A percentile compares a stretch with the other conserved stretches of the same genome.
Evolutionary conservation across 768 basidiomycete genomes (phyloP).

Genomic region (Strobilomyces confusus): DNA sequence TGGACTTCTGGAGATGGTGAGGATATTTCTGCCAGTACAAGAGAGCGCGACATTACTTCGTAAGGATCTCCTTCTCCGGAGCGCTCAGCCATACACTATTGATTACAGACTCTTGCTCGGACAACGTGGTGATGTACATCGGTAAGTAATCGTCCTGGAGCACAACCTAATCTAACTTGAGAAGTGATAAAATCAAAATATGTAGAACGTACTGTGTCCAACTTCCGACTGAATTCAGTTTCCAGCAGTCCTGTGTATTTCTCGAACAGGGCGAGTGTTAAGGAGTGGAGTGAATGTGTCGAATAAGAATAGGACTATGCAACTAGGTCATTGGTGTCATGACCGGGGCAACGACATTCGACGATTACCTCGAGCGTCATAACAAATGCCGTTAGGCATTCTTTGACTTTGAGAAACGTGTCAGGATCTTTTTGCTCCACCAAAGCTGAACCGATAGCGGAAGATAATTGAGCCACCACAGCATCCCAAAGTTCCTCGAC

Average conservation of each 20-base stretch:
- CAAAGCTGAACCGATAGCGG: slow-evolving; percentile 70
- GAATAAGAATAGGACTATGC: slow-evolving; percentile 81
- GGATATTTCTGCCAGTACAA: neutral
- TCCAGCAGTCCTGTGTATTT: slow-evolving; percentile 82
- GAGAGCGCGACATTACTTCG: slow-evolving; percentile 37
- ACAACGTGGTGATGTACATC: slow-evolving; percentile 63
- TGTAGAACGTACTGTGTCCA: slow-evolving; percentile 62
- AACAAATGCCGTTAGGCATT: slow-evolving; percentile 77
- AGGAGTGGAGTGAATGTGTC: slow-evolving; percentile 72
- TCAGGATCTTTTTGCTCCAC: slow-evolving; percentile 75
- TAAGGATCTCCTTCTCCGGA: slow-evolving; percentile 58
- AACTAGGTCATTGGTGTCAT: slow-evolving; percentile 5
- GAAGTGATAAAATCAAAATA: neutral
- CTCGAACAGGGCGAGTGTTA: slow-evolving; percentile 87
- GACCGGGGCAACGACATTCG: neutral
- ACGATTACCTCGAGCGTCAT: slow-evolving; percentile 82
- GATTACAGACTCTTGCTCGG: slow-evolving; percentile 72
- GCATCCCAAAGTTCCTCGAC: slow-evolving; percentile 96
- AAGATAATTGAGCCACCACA: slow-evolving; percentile 68
- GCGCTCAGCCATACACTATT: slow-evolving; percentile 77
- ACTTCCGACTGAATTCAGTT: slow-evolving; percentile 72
- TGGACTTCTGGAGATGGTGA: slow-evolving; percentile 42
- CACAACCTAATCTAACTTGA: slow-evolving; percentile 55
- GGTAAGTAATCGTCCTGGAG: slow-evolving; percentile 84
- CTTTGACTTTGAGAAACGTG: slow-evolving; percentile 77